These are phyloP conservation scores for Mentha longifolia DNA, from an alignment of 257 asterid genomes.

Conservation along the genomic window DNA sequence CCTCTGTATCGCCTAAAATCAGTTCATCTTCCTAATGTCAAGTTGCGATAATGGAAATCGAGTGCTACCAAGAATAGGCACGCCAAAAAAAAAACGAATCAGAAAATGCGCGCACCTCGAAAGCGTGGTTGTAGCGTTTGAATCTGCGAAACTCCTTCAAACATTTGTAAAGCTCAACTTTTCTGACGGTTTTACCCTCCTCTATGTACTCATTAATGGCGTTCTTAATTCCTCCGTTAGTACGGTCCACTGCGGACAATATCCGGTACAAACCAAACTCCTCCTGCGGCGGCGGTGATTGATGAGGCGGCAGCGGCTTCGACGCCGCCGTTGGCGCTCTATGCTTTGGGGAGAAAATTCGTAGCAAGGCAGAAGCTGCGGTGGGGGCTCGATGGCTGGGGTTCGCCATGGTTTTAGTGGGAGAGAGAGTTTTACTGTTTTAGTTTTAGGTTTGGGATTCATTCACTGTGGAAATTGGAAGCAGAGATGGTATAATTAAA, in stretches of 20 bases:
- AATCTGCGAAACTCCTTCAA: conserved; percentile 60
- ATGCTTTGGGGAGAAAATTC: conserved; percentile 47
- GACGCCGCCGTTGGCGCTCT: too few relatives aligned
- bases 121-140: conserved; percentile 57
- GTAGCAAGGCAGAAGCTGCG: conserved; percentile 33
- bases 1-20: background rate
- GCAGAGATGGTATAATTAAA: background rate
- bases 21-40: background rate
- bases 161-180: conserved; percentile 50
- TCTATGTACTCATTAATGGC: conserved; percentile 57
- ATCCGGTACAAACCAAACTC: conserved; percentile 50
- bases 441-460: conserved; percentile 36
- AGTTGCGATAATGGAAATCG: too few relatives aligned
- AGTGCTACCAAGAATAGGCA: background rate
- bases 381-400: conserved; percentile 32
- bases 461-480: conserved; percentile 8
- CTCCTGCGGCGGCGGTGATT: conserved; percentile 18
- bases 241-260: conserved; percentile 59
- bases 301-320: background rate
- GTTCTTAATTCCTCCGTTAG: conserved; percentile 47
- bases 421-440: conserved; percentile 35
- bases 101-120: conserved; percentile 70
- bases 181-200: conserved; percentile 50
- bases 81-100: too few relatives aligned
- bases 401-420: conserved; percentile 25